These are phyloP conservation scores for Suhomyces anneliseae DNA, from an alignment of 1,139 yeast species.

Conservation along the genomic window DNA sequence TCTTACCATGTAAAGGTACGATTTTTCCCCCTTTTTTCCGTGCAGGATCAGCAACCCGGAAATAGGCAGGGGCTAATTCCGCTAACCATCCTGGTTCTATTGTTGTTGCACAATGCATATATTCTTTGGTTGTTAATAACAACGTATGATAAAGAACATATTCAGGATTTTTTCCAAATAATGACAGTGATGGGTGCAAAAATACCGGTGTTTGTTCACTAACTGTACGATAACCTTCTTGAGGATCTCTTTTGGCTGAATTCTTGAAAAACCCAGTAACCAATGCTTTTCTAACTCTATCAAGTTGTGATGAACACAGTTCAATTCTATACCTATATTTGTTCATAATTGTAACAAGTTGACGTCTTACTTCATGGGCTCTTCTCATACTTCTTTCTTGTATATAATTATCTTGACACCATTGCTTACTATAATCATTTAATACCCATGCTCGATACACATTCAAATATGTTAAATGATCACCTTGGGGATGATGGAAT, in stretches of 20 bases:
- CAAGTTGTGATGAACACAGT: constrained; percentile 65
- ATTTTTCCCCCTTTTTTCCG: constrained; percentile 35
- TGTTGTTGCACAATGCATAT: constrained; percentile 83
- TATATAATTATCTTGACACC: constrained; percentile 82
- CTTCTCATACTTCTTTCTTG: constrained; percentile 78
- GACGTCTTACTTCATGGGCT: constrained; percentile 78
- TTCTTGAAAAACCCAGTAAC: constrained; percentile 89
- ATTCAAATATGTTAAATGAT: constrained; percentile 80
- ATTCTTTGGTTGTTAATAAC: constrained; percentile 79
- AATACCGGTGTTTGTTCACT: constrained; percentile 76
- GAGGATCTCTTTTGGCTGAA: constrained; percentile 73
- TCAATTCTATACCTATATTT: constrained; percentile 50
- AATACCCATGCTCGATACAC: constrained; percentile 79
- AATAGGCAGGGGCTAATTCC: constrained; percentile 84
- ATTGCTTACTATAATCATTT: constrained; percentile 57
- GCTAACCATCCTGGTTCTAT: constrained; percentile 86
- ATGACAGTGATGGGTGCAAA: constrained; percentile 85
- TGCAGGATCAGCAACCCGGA: constrained; percentile 56
- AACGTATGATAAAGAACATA: constrained; percentile 84
- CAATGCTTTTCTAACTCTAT: constrained; percentile 65
- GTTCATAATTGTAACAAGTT: constrained; percentile 62
- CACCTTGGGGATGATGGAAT: constrained; percentile 80
- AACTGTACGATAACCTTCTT: constrained; percentile 71
- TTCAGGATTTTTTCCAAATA: constrained; percentile 72
- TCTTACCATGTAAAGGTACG: constrained; percentile 59